Evolutionary conservation across 2,329 filamentous ascomycete species (phyloP).

Genomic region (Microdochium paspali): DNA sequence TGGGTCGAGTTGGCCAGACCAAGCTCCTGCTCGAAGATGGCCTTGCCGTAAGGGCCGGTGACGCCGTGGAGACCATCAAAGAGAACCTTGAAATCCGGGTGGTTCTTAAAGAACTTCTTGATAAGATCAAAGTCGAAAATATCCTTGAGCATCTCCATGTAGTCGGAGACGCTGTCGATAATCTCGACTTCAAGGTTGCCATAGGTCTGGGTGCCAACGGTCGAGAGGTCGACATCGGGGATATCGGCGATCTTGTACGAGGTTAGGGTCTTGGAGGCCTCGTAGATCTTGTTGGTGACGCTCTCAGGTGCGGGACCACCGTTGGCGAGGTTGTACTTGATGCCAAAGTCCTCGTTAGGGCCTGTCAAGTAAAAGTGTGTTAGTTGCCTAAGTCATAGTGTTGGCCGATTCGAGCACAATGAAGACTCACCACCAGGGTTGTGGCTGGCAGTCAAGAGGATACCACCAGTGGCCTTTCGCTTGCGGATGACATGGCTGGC

Average conservation of each 20-base stretch:
- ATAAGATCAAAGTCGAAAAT: slow-evolving; percentile 98
- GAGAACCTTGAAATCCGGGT: slow-evolving; percentile 91
- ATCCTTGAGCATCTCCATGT: slow-evolving; percentile 89
- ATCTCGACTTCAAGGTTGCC: slow-evolving; percentile 88
- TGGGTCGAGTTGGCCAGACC: slow-evolving; percentile 71
- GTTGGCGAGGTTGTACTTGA: slow-evolving; percentile 99
- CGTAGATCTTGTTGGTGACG: slow-evolving; percentile 97
- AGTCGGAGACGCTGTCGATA: slow-evolving; percentile 87
- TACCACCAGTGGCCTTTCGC: slow-evolving; percentile 90
- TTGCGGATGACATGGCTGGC: slow-evolving; percentile 94
- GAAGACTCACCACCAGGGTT: slow-evolving; percentile 80
- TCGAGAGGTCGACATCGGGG: slow-evolving; percentile 74
- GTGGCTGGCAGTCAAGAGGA: slow-evolving; percentile 93
- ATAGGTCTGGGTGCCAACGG: slow-evolving; percentile 75
- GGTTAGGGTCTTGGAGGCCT: slow-evolving; percentile 77
- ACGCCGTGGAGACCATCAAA: slow-evolving; percentile 94
- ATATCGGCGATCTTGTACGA: slow-evolving; percentile 90
- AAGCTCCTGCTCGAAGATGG: slow-evolving; percentile 91
- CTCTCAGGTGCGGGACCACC: slow-evolving; percentile 92
- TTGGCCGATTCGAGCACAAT: neutral
- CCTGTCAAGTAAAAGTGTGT: slow-evolving; percentile 37
- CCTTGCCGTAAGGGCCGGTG: slow-evolving; percentile 87
- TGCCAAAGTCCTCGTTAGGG: slow-evolving; percentile 91
- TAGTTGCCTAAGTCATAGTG: slow-evolving; percentile 3
- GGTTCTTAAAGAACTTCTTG: slow-evolving; percentile 79